Evolutionary conservation across 148 eudicot genomes (phyloP).

Genomic region (Rhododendron simsii): DNA sequence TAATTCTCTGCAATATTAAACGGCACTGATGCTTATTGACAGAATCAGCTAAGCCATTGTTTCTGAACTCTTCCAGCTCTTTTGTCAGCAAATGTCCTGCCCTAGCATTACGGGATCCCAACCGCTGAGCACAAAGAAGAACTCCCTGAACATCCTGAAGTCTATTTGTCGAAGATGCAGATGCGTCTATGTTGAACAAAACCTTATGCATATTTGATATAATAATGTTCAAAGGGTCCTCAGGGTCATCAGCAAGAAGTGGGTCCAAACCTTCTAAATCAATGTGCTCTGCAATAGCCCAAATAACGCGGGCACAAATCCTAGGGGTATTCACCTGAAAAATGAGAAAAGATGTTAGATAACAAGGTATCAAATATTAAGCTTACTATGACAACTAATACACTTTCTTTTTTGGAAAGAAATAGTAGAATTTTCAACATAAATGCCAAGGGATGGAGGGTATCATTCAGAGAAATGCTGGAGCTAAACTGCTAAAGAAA

Average conservation of each 20-base stretch:
- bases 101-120: constrained; percentile 91
- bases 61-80: constrained; percentile 96
- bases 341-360: constrained; percentile 6
- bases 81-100: constrained; percentile 89
- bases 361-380: not conserved
- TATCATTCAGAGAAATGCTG: not conserved
- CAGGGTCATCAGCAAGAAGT: constrained; percentile 95
- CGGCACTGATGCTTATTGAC: constrained; percentile 96
- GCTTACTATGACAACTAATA: not conserved
- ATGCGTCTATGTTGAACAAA: constrained; percentile 70
- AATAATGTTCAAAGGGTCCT: constrained; percentile 81
- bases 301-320: constrained; percentile 75
- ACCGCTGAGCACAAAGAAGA: constrained; percentile 78
- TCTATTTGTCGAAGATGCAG: constrained; percentile 77
- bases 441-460: not conserved
- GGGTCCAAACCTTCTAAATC: constrained; percentile 96
- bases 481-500: not conserved
- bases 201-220: constrained; percentile 83
- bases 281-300: constrained; percentile 94
- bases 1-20: constrained; percentile 80
- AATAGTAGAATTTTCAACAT: not conserved
- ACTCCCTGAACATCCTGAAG: constrained; percentile 96
- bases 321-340: constrained; percentile 90
- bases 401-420: not conserved
- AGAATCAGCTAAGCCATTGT: constrained; percentile 68